Evolutionary conservation across 129 eudicot species (phyloP).

Genomic region (Saussurea involucrata): DNA sequence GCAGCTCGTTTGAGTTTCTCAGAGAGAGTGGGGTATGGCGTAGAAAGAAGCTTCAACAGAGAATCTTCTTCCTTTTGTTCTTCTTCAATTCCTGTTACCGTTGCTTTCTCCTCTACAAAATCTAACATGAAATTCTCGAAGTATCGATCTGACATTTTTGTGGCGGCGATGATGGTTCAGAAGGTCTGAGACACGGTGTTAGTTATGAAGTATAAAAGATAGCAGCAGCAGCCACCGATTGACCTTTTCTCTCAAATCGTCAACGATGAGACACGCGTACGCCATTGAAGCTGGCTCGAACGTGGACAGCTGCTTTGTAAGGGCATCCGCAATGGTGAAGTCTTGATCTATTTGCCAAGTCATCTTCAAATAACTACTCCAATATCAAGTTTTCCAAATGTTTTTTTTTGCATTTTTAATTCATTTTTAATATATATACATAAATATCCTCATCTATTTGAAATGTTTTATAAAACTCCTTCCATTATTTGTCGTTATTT

Average conservation of each 20-base stretch:
- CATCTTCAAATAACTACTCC: too few relatives aligned
- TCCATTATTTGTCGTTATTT: too few relatives aligned
- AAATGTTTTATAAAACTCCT: too few relatives aligned
- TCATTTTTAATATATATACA: too few relatives aligned
- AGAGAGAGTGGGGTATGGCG: conserved; percentile 48
- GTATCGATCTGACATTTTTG: conserved; percentile 56
- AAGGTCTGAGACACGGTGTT: not conserved
- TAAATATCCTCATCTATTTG: too few relatives aligned
- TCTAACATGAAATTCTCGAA: conserved; percentile 63
- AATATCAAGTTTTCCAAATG: too few relatives aligned
- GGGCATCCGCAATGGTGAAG: too few relatives aligned
- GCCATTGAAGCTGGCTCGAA: conserved; percentile 12
- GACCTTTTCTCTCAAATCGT: not conserved
- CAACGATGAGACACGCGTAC: conserved; percentile 16
- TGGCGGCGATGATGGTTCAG: not conserved
- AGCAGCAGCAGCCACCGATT: not conserved
- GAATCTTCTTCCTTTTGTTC: conserved; percentile 29
- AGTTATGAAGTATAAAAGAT: not conserved
- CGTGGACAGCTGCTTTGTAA: not conserved
- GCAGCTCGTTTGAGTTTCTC: conserved; percentile 51
- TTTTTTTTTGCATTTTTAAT: too few relatives aligned
- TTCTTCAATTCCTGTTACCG: conserved; percentile 7
- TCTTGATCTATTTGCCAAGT: too few relatives aligned
- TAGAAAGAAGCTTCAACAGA: conserved; percentile 50
- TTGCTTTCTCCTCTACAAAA: conserved; percentile 43